phyloP scores from a whole-genome alignment of 2,329 filamentous ascomycete species.

The Coniella lustricola region DNA sequence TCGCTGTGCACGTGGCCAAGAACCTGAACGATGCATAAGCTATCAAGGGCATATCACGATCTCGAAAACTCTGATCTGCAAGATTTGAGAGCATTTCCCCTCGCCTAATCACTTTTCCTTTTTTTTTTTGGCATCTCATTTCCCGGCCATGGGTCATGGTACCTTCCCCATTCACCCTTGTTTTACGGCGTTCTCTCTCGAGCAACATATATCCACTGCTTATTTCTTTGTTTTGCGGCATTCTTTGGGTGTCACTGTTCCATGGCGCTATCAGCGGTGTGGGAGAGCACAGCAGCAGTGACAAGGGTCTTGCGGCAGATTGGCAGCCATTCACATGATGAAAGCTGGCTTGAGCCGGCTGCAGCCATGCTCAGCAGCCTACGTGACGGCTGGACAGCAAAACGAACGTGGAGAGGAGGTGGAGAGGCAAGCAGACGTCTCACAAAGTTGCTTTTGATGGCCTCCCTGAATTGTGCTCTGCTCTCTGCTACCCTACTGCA shows the following conservation, averaged over 20 bases:
- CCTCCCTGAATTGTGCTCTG: background rate
- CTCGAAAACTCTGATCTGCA: background rate
- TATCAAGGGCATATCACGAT: no score
- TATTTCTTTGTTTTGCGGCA: background rate
- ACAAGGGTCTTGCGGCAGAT: background rate
- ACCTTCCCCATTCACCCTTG: no score
- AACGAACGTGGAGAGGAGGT: background rate
- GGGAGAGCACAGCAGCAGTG: slow-evolving; percentile 4
- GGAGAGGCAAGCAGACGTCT: background rate
- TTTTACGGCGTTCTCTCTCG: background rate
- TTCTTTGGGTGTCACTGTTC: background rate
- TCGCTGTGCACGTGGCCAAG: background rate
- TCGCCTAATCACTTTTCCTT: background rate
- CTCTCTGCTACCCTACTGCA: no score
- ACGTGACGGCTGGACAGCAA: slow-evolving; percentile 2
- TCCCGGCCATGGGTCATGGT: no score
- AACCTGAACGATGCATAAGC: no score
- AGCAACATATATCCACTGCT: background rate
- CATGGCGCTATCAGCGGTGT: slow-evolving; percentile 3
- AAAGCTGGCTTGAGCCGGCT: background rate
- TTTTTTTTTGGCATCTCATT: background rate
- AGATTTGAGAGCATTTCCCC: background rate
- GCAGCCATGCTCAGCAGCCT: slow-evolving; percentile 11
- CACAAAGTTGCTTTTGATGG: background rate
- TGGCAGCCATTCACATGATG: slow-evolving; percentile 2